A percentile compares a stretch with the other conserved stretches of the same genome.
These are phyloP conservation scores for Aspergillus hortae DNA, from an alignment of 2,329 filamentous ascomycete genomes.

Conservation along the genomic window DNA sequence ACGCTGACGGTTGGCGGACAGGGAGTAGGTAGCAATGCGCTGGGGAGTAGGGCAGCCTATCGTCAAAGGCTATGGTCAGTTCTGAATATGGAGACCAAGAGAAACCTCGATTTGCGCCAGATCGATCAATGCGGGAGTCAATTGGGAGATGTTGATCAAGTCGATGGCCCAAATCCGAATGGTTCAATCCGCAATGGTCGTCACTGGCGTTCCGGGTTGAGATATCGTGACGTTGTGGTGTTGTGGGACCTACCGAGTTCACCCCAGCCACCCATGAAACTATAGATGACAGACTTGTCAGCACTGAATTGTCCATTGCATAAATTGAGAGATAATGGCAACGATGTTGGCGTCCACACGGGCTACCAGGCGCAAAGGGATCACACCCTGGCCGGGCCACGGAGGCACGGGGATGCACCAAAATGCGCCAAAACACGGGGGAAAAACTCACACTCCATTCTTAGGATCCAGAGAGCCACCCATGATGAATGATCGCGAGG, in stretches of 20 bases:
- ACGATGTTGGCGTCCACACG: too few species aligned
- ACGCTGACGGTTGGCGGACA: conserved; percentile 85
- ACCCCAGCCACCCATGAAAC: conserved; percentile 73
- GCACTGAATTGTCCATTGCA: conserved; percentile 2
- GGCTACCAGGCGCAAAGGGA: not conserved
- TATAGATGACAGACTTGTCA: conserved; percentile 37
- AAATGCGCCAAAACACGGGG: not conserved
- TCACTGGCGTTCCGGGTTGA: not conserved
- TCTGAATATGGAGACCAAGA: not conserved
- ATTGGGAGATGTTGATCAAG: too few species aligned
- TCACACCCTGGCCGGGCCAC: conserved; percentile 5
- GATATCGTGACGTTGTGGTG: not conserved
- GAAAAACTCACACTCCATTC: conserved; percentile 41
- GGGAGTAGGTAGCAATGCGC: conserved; percentile 65
- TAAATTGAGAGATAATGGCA: too few species aligned
- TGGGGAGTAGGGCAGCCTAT: conserved; percentile 44
- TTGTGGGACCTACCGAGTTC: conserved; percentile 61
- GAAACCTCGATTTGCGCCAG: too few species aligned
- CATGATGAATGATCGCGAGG: conserved; percentile 28
- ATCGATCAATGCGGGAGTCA: too few species aligned
- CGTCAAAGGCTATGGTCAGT: not conserved
- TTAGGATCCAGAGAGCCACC: conserved; percentile 39
- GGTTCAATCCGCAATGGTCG: not conserved
- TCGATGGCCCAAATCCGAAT: too few species aligned
- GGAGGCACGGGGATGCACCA: not conserved